Evolutionary conservation across 2,329 filamentous ascomycete genomes (phyloP).

Genomic region (Nemania abortiva): DNA sequence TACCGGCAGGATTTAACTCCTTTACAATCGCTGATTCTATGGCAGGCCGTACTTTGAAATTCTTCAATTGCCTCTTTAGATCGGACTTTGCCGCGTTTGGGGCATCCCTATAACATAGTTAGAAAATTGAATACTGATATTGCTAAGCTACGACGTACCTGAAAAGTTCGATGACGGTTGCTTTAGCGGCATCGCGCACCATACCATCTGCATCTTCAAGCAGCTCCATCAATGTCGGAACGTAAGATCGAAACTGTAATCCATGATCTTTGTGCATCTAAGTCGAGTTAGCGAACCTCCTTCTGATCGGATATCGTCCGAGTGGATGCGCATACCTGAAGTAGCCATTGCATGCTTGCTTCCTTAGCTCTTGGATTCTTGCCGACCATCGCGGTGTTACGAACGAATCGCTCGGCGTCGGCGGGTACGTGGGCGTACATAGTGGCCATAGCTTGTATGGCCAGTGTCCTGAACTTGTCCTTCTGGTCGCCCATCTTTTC

Average conservation of each 20-base stretch:
- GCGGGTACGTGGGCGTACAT: conserved; percentile 76
- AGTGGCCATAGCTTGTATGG: conserved; percentile 80
- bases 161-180: conserved; percentile 87
- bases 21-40: conserved; percentile 86
- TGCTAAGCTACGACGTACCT: conserved; percentile 61
- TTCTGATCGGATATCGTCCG: conserved; percentile 37
- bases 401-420: conserved; percentile 84
- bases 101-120: conserved; percentile 68
- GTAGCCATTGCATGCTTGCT: conserved; percentile 84
- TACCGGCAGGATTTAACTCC: conserved; percentile 70
- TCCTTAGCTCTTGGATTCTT: conserved; percentile 89
- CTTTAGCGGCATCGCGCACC: conserved; percentile 87
- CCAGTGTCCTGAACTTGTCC: conserved; percentile 83
- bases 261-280: conserved; percentile 82
- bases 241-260: conserved; percentile 85
- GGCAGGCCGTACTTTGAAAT: conserved; percentile 85
- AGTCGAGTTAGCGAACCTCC: conserved; percentile 42
- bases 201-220: conserved; percentile 90
- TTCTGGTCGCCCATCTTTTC: conserved; percentile 91
- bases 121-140: conserved; percentile 20
- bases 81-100: conserved; percentile 88
- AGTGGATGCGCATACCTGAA: conserved; percentile 67
- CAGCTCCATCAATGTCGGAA: conserved; percentile 83
- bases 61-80: conserved; percentile 85
- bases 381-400: conserved; percentile 80